Conservation (phyloP, 768 basidiomycete species). For the Roridomyces roridus region DNA sequence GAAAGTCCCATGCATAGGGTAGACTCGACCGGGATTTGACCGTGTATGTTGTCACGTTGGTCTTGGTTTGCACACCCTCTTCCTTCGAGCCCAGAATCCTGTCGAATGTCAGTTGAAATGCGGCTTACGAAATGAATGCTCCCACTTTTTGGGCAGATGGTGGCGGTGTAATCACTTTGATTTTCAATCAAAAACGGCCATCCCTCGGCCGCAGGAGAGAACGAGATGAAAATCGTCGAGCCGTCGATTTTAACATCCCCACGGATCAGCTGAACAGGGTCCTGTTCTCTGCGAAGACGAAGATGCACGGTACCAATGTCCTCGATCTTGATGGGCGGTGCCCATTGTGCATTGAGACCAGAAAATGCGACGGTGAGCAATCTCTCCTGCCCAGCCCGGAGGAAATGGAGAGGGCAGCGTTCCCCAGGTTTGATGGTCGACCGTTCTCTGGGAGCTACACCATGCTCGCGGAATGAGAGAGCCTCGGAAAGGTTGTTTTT, state of each 20-base stretch:
- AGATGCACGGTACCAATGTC: constrained; percentile 88
- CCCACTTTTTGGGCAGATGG: constrained; percentile 78
- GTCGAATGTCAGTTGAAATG: constrained; percentile 22
- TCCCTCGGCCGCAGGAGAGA: constrained; percentile 66
- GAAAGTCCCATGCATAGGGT: constrained; percentile 93
- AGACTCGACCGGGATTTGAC: constrained; percentile 58
- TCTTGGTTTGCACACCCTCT: constrained; percentile 39
- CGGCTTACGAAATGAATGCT: background rate
- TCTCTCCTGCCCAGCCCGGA: constrained; percentile 71
- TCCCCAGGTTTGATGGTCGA: constrained; percentile 71
- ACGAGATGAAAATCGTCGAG: constrained; percentile 86
- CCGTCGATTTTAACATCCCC: constrained; percentile 85
- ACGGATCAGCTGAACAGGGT: constrained; percentile 61
- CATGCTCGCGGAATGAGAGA: constrained; percentile 87
- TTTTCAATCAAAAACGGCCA: constrained; percentile 97
- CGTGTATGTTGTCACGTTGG: constrained; percentile 54
- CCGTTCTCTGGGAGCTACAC: constrained; percentile 66
- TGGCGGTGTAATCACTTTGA: constrained; percentile 73
- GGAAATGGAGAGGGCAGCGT: constrained; percentile 67
- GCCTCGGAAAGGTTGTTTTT: constrained; percentile 77
- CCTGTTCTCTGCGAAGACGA: constrained; percentile 53
- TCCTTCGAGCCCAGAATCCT: constrained; percentile 55
- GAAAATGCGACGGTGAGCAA: constrained; percentile 86
- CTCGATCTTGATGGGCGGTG: constrained; percentile 88
- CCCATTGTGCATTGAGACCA: constrained; percentile 89